phyloP scores from a whole-genome alignment of 176 grass and related monocot genomes.

The Oryza coarctata region DNA sequence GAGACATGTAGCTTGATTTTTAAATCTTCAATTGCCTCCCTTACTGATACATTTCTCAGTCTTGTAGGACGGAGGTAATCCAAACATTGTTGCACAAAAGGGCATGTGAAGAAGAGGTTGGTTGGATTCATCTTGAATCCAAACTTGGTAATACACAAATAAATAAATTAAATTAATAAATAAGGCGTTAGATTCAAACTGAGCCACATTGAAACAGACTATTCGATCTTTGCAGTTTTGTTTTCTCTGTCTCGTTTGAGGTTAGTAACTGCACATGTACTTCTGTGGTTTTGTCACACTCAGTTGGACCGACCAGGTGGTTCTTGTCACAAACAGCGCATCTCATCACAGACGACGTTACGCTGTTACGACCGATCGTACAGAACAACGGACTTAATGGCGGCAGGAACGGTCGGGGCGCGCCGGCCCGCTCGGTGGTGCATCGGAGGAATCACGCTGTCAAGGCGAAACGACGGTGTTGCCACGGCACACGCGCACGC shows the following conservation, averaged over 20 bases:
- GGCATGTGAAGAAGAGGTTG: too few species aligned
- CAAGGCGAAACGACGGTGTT: slow-evolving; percentile 39
- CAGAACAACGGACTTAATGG: not conserved
- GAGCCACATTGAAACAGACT: not conserved
- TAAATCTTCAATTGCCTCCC: too few species aligned
- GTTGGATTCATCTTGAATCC: not conserved
- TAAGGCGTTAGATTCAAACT: not conserved
- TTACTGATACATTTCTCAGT: too few species aligned
- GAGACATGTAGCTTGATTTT: too few species aligned
- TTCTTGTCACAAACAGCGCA: not conserved
- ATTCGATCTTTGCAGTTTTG: not conserved
- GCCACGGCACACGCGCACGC: slow-evolving; percentile 37
- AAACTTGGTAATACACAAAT: slow-evolving; percentile 18
- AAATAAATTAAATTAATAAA: not conserved
- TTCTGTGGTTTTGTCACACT: not conserved
- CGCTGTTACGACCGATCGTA: slow-evolving; percentile 4
- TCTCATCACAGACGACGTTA: not conserved
- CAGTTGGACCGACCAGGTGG: slow-evolving; percentile 5
- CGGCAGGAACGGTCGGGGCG: slow-evolving; percentile 28
- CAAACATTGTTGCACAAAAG: too few species aligned
- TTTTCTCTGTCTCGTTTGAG: not conserved
- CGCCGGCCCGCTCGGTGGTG: not conserved
- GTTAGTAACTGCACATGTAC: not conserved
- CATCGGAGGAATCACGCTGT: slow-evolving; percentile 37
- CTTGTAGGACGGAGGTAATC: too few species aligned